phyloP scores from a whole-genome alignment of 1,284 basidiomycete species.

The Fistulinella staudtii region DNA sequence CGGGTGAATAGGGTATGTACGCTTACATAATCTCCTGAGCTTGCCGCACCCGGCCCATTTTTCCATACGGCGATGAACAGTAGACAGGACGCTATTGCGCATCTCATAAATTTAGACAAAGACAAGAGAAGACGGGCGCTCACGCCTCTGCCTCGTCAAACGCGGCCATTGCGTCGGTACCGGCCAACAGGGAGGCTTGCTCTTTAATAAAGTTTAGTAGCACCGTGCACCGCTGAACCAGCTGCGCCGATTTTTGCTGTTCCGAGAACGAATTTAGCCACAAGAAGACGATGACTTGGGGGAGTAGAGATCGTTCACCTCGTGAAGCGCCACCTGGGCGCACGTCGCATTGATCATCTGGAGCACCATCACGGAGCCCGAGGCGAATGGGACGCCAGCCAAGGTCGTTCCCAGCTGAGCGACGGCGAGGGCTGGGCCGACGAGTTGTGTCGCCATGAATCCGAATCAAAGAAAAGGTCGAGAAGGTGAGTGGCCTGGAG shows the following conservation, averaged over 20 bases:
- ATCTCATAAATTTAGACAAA: neutral
- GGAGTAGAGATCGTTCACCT: neutral
- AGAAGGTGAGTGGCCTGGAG: no score
- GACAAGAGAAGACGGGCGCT: conserved; percentile 12
- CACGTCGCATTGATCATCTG: conserved; percentile 42
- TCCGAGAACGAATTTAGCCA: no score
- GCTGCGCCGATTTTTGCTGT: conserved; percentile 40
- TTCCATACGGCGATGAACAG: conserved; percentile 35
- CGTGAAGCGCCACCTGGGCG: conserved; percentile 41
- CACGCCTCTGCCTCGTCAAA: conserved; percentile 45
- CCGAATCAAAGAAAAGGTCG: no score
- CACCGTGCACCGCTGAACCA: conserved; percentile 40
- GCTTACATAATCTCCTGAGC: conserved; percentile 38
- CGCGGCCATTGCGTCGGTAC: conserved; percentile 38
- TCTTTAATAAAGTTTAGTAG: conserved; percentile 39
- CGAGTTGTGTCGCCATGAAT: conserved; percentile 27
- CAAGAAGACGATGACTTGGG: neutral
- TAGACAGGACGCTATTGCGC: conserved; percentile 36
- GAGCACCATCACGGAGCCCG: conserved; percentile 38
- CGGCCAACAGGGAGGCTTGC: conserved; percentile 34
- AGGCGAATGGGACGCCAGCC: conserved; percentile 42
- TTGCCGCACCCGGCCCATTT: conserved; percentile 37
- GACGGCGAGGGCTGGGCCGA: conserved; percentile 29
- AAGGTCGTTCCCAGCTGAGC: conserved; percentile 41
- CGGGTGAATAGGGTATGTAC: neutral